phyloP scores from a whole-genome alignment of 176 grass and related monocot species.

The Cocos nucifera region DNA sequence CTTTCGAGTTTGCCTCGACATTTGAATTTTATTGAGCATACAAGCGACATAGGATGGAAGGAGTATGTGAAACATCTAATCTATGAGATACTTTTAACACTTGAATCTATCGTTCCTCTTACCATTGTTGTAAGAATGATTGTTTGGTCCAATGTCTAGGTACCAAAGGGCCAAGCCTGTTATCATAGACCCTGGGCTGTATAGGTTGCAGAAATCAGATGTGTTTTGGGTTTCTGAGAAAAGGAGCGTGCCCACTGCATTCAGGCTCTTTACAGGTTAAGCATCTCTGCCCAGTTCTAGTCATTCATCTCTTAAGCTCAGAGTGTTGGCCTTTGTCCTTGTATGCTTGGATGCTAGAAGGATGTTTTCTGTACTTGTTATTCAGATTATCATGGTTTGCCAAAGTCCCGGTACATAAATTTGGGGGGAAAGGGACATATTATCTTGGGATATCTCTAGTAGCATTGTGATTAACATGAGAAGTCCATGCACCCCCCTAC shows the following conservation, averaged over 20 bases:
- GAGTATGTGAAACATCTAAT: neutral
- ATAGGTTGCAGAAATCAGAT: conserved; percentile 6
- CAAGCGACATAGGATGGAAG: conserved; percentile 18
- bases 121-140: neutral
- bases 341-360: no score
- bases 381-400: no score
- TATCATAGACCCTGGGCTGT: conserved; percentile 22
- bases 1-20: conserved; percentile 12
- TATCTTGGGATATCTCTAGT: no score
- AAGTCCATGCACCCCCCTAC: no score
- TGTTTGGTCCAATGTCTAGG: neutral
- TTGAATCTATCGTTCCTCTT: neutral
- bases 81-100: neutral
- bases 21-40: conserved; percentile 21
- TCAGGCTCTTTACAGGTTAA: conserved; percentile 19
- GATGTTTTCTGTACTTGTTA: no score
- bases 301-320: no score
- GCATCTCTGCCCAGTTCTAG: neutral
- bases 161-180: conserved; percentile 17
- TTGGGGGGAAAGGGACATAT: no score
- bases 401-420: no score
- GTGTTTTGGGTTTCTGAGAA: conserved; percentile 14
- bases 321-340: no score
- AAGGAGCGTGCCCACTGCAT: conserved; percentile 20
- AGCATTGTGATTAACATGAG: no score